Percentiles rank a stretch among this genome's conserved stretches.
Conservation (phyloP, 768 basidiomycete species). For the Phylloporus sp. region DNA sequence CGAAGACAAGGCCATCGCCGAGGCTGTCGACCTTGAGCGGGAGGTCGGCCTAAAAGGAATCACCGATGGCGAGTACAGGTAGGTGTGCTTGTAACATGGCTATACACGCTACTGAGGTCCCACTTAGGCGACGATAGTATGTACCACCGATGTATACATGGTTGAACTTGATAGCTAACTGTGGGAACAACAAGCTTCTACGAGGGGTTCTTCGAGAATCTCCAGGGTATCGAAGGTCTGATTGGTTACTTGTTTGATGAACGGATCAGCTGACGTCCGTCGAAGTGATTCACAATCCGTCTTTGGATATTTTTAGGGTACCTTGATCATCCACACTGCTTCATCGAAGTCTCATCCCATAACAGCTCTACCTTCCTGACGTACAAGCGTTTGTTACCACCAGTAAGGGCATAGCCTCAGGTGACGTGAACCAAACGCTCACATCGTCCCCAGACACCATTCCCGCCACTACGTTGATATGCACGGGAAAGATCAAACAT, state of each 20-base stretch:
- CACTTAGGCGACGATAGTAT: conserved; percentile 24
- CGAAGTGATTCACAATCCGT: conserved; percentile 20
- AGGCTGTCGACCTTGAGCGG: conserved; percentile 36
- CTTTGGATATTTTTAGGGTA: conserved; percentile 27
- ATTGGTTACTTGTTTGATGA: background rate
- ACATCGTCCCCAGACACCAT: conserved; percentile 12
- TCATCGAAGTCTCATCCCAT: background rate
- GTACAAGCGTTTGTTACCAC: conserved; percentile 19
- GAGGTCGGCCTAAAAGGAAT: conserved; percentile 39
- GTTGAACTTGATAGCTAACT: background rate
- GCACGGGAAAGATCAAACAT: conserved; percentile 59
- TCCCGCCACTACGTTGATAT: conserved; percentile 21
- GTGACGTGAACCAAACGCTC: no score
- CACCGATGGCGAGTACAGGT: conserved; percentile 41
- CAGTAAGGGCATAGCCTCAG: conserved; percentile 6
- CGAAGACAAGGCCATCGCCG: conserved; percentile 39
- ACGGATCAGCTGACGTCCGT: conserved; percentile 1
- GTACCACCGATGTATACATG: background rate
- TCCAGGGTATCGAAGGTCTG: conserved; percentile 26
- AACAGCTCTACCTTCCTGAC: conserved; percentile 24
- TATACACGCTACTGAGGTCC: conserved; percentile 1
- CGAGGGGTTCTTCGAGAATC: conserved; percentile 27
- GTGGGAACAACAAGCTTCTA: conserved; percentile 17
- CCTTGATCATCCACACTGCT: background rate
- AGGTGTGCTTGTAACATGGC: conserved; percentile 18